These are phyloP conservation scores for Aspergillus asperescens DNA, from an alignment of 495 filamentous ascomycete species.

Conservation along the genomic window DNA sequence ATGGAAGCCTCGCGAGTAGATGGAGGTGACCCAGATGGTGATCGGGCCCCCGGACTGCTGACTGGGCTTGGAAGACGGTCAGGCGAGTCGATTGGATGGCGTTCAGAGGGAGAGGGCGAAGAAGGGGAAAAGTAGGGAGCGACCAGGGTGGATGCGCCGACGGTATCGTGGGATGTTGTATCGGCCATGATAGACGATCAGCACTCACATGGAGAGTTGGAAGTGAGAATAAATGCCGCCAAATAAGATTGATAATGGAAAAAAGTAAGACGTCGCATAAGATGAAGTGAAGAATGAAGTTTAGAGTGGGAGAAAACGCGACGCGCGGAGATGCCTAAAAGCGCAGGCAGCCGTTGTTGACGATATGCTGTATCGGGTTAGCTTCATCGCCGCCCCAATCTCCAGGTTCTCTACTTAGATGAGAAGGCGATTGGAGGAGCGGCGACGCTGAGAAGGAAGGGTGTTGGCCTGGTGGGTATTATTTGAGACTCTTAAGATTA, in stretches of 20 bases:
- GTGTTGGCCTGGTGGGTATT: too few relatives aligned
- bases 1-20: slow-evolving; percentile 23
- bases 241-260: background rate
- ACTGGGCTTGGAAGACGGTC: slow-evolving; percentile 24
- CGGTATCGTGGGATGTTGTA: slow-evolving; percentile 43
- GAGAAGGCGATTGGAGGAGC: too few relatives aligned
- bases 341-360: slow-evolving; percentile 16
- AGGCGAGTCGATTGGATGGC: slow-evolving; percentile 20
- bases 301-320: slow-evolving; percentile 2
- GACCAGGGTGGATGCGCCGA: slow-evolving; percentile 40
- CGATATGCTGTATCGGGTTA: slow-evolving; percentile 11
- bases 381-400: background rate
- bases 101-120: slow-evolving; percentile 27
- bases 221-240: background rate
- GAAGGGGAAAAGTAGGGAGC: slow-evolving; percentile 39
- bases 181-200: slow-evolving; percentile 30
- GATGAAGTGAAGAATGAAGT: slow-evolving; percentile 1
- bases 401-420: too few relatives aligned
- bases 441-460: too few relatives aligned
- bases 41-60: slow-evolving; percentile 18
- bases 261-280: background rate
- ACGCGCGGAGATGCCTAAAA: slow-evolving; percentile 7
- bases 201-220: background rate
- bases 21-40: slow-evolving; percentile 17
- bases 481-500: too few relatives aligned